Evolutionary conservation across 495 filamentous ascomycete species (phyloP), one percentile per base, ranked within the genome.

Genomic region (Xylaria scruposa): DNA sequence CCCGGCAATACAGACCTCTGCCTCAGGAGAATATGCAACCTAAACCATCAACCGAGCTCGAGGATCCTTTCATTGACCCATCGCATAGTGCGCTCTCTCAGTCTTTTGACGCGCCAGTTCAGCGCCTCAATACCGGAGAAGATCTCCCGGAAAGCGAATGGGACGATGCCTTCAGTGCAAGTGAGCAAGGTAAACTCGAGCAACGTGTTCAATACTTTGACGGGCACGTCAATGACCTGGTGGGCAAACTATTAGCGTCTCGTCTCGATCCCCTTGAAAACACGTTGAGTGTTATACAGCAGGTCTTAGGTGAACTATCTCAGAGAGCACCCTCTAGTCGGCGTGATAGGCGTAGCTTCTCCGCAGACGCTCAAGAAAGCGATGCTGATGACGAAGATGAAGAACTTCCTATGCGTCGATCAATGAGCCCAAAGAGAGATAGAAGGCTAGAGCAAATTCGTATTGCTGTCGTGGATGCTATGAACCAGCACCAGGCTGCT

Each of bases 321-420:
- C 80, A 78, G 36, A 79, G 84, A 54, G 71, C 84, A 17, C 79
- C 83, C 0, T 85, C 86, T 26, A 84, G 78, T 46, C 78, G 83
- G 47, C 84, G 82, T 6, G 83, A 84, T 19, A 81, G 81, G 73
- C 84, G 88, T 72, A 91, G 90, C 73, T 78, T 88, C 21, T 91
- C 91, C 60, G 87, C 85, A 12, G 89, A 91, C 51, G 81, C 89
- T 51, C 89, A 89, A 60, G 87, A 95, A 60, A 97, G 94, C 70
- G 96, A 98, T 81, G 96, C 95, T 2, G 96, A 98, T 73, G 96
- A 98, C 73, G 95, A 97, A 77, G 95, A 97, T 75, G 94, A 97
- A 31, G 90, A 89, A 8, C 81, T 87, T 21, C 88, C 88, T 31
- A 84, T 87, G 40, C 89, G 91, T 17, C 90, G 87, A 19, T 91